Evolutionary conservation across 2,329 filamentous ascomycete genomes (phyloP).

Genomic region (Arthrobotrys musiformis): DNA sequence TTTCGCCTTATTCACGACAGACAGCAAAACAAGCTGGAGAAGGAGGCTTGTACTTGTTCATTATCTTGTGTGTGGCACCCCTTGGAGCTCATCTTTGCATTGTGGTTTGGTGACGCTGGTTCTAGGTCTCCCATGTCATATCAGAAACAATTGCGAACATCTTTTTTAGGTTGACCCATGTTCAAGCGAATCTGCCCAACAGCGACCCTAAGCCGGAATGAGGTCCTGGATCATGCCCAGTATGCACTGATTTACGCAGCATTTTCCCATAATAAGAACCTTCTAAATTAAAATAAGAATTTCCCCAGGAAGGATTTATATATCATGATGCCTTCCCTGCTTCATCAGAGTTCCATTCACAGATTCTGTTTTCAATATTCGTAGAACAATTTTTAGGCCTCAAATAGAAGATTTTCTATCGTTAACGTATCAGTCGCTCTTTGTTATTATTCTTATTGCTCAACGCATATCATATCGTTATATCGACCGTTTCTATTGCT

Average conservation of each 20-base stretch:
- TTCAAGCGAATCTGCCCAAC: constrained; percentile 53
- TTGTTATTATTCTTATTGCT: constrained; percentile 35
- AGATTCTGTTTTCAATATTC: constrained; percentile 37
- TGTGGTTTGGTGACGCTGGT: constrained; percentile 45
- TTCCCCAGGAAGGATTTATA: constrained; percentile 55
- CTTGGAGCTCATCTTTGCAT: constrained; percentile 37
- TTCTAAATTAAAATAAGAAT: constrained; percentile 56
- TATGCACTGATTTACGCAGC: constrained; percentile 51
- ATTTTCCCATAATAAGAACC: constrained; percentile 55
- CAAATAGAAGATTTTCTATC: constrained; percentile 53
- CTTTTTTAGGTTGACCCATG: constrained; percentile 55
- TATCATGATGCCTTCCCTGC: constrained; percentile 51
- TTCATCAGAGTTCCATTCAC: constrained; percentile 31
- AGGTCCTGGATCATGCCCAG: constrained; percentile 52
- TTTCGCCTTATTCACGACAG: constrained; percentile 44
- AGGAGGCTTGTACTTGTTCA: constrained; percentile 51
- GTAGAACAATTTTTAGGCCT: constrained; percentile 29
- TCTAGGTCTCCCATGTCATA: constrained; percentile 54
- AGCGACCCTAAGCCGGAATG: constrained; percentile 53
- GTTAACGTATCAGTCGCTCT: constrained; percentile 53
- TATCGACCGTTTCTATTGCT: constrained; percentile 3
- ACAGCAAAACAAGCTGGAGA: constrained; percentile 49
- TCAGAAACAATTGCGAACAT: constrained; percentile 56
- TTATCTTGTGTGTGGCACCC: constrained; percentile 48
- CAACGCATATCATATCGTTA: constrained; percentile 18